Base-by-base conservation (phyloP, 2,329 filamentous ascomycete species). In the Alternaria consortialis region DNA sequence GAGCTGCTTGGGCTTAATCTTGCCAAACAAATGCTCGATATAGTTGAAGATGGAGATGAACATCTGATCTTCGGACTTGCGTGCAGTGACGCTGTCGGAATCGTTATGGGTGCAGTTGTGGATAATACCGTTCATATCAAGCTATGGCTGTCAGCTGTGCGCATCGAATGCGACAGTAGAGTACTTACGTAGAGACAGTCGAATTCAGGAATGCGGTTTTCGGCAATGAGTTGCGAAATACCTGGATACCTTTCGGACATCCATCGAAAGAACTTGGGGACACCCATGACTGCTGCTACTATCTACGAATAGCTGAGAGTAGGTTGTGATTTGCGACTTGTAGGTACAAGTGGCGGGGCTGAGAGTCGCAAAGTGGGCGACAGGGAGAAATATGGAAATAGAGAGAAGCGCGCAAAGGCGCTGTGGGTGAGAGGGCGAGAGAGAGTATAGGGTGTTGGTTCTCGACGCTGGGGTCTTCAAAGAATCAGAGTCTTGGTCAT, bases 21-120 rank as follows among this genome's bases (percentile, higher is more conserved):
- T 99, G 72, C 94, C 94, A 80, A 97, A 99, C 54, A 99, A 82
- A 82, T 99, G 95, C 80, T 99, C 95, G 69, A 99, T 99, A 80
- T 99, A 99, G 82, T 98, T 98, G 87, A 99, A 99, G 74, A 99
- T 99, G 60, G 93, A 91, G 70, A 99, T 97, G 77, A 99, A 99
- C 95, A 99, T 99, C 80, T 97, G 92, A 79, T 99, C 94, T 79
- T 99, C 96, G 58, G 91, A 94, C 81, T 98, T 90, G 56, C 95
- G 93, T 74, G 96, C 96, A 1, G 92, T 93, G 4, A 93, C 89
- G 77, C 94, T 94, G 76, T 96, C 94, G 25, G 92, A 90, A 81
- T 99, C 94, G 76, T 95, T 97, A 82, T 99, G 95, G 58, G 95
- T 99, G 80, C 95, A 99, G 80, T 99, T 99, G 81, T 99, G 73